Base-by-base conservation (phyloP, 306 rosid genomes). In the Cucurbita maxima region DNA sequence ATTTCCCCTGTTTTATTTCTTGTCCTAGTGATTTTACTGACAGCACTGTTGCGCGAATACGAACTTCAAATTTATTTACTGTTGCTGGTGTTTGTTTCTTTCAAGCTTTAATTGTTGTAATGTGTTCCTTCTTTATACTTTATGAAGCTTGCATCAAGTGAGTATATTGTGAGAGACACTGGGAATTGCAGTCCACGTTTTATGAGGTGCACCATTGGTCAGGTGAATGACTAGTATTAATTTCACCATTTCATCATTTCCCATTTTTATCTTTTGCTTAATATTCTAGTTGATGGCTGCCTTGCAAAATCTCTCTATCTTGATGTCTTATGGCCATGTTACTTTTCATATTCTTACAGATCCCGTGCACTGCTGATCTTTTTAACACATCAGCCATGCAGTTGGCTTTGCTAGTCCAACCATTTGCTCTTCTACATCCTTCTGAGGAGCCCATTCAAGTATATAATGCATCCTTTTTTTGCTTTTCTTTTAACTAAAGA, bases 171-270 rank as follows among this genome's bases (percentile, higher is more conserved):
- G 34, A 86, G 87, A 79, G 99, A 94, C 82, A 88, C 84, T 6
- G 97, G 99, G 76, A 94, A 94, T 77, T 94, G 97, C 85, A 91
- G 99, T 89, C 97, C 99, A 48, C 97, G 97, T 67, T 91, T 86
- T 86, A 94, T 91, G 97, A 91, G 92, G 86, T 94, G 97, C 91
- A 91, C 99, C 57, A 84, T 91, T 78, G 87, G 89, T 88, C 97
- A 94, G 99, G 99, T 94, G 69, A 80, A 48, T 73, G 48, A 68
- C 70, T 72, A 22, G 22, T n/a, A 14, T 44, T 57, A 15, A 58
- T 44, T 74, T 74, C 56, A 57, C 12, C 22, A 19, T 13, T 13
- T 73, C 34, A 30, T 30, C 34, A 30, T 30, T 74, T 74, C n/a
- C 58, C 30, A 36, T 53, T 52, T 50, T 25, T 20, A 52, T 54